Evolutionary conservation across 164 flowering plant genomes (phyloP).

Genomic region (Tinospora cordifolia): DNA sequence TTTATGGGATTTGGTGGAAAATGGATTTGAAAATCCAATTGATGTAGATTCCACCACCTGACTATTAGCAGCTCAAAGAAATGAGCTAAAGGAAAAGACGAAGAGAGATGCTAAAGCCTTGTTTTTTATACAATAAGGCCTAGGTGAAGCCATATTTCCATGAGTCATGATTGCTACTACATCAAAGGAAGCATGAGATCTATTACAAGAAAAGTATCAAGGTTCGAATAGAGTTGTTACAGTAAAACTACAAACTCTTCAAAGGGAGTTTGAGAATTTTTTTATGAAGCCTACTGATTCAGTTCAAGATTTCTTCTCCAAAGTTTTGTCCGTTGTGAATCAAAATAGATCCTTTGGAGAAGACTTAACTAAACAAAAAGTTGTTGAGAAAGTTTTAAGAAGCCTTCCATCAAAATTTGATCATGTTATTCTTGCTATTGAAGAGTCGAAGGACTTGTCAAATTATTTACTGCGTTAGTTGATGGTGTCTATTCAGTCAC

Average conservation of each 20-base stretch:
- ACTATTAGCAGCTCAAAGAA: neutral
- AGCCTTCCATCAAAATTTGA: neutral
- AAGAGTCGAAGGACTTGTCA: neutral
- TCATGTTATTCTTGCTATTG: neutral
- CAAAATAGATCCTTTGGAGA: too few relatives aligned
- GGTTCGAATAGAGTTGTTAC: neutral
- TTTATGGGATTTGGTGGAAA: neutral
- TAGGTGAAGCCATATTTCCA: neutral
- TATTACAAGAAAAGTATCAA: neutral
- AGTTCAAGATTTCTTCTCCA: too few relatives aligned
- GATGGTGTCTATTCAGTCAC: neutral
- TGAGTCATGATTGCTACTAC: neutral
- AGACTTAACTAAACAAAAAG: too few relatives aligned
- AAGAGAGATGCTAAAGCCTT: neutral
- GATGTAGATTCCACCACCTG: neutral
- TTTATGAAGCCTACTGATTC: neutral
- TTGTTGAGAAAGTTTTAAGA: neutral
- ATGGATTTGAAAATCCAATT: neutral
- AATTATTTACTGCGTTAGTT: too few relatives aligned
- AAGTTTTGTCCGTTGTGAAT: too few relatives aligned
- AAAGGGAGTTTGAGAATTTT: neutral
- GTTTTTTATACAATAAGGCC: neutral
- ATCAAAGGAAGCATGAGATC: neutral
- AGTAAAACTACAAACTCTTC: neutral
- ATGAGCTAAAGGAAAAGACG: neutral